phyloP scores from a whole-genome alignment of 495 filamentous ascomycete genomes.

The Neurospora sp. region DNA sequence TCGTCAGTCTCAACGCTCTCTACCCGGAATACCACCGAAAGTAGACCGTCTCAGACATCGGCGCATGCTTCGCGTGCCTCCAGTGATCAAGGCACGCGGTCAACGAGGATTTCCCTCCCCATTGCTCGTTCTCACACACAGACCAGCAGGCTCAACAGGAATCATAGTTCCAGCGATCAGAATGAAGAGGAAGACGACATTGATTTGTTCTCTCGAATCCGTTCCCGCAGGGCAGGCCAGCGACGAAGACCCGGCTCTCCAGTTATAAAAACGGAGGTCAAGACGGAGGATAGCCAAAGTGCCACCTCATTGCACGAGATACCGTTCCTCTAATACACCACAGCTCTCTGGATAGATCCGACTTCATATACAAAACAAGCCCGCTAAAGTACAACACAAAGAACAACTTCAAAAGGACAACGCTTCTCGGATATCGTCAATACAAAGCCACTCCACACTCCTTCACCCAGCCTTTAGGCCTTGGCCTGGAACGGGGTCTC shows the following conservation, averaged over 20 bases:
- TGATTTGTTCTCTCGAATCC: constrained; percentile 11
- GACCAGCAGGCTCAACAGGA: not conserved
- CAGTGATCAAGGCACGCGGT: not conserved
- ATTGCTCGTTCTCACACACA: not conserved
- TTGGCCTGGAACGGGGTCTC: constrained; percentile 55
- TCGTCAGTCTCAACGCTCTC: not conserved
- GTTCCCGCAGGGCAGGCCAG: constrained; percentile 10
- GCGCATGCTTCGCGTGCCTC: not conserved
- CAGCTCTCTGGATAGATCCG: not conserved
- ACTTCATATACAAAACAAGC: not conserved
- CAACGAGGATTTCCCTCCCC: not conserved
- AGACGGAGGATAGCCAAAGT: constrained; percentile 1
- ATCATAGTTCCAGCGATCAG: not conserved
- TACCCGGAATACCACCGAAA: not conserved
- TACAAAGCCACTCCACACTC: not conserved
- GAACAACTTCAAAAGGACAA: constrained; percentile 3
- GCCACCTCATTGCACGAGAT: constrained; percentile 14
- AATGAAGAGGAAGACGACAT: constrained; percentile 13
- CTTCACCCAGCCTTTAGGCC: constrained; percentile 9
- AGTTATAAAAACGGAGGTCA: not conserved
- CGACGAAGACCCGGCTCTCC: constrained; percentile 7
- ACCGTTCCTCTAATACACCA: constrained; percentile 13
- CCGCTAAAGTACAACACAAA: not conserved
- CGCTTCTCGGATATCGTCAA: not conserved
- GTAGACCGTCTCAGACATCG: not conserved